Evolutionary conservation across 1,139 yeast species (phyloP), one percentile per base, ranked within the genome.

Genomic region (Suhomyces atakaporum): DNA sequence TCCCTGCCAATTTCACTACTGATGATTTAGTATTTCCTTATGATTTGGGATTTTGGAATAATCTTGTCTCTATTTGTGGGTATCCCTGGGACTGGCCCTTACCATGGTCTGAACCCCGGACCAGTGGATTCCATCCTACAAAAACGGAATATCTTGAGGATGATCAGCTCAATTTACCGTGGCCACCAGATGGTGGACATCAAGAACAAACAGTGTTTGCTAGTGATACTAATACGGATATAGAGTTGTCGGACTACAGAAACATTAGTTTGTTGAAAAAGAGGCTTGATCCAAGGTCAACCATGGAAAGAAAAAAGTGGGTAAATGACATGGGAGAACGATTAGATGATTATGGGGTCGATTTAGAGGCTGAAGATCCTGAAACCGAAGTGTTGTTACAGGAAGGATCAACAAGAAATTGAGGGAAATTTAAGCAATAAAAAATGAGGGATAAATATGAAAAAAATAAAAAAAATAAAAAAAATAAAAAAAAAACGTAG

Each of bases 161-260:
- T 34, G 92, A 84, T 53, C 77, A 81, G 46, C 55, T 82, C 36
- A 72, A 76, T 3, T 62, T 82, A 41, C 94, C 89, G 1, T 88
- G 96, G 95, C 96, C 96, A 0, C 94, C 95, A 2, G 96, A 87
- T 63, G 89, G 88, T 3, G 79, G 81, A 0, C 73, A 79, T 48
- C 73, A 66, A 42, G 73, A 60, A 13, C 36, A 18, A 18, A 33
- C 20, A 15, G 28, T 18, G 9, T 49, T 51, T 28, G 48, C 54
- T 14, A 53, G 56, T 35, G 51, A 50, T 15, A 42, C 50, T 31
- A 48, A 39, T 30, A 38, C 49, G 21, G 50, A 47, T 19, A 49
- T 48, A 31, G 51, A 28, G 19, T 42, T 40, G 37, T 44, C 37
- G 36, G 38, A 38, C 32, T 18, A 25, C 25, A 20, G 38, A 14